Base-by-base conservation (phyloP, 2,329 filamentous ascomycete species). In the Aspergillus neoniger region DNA sequence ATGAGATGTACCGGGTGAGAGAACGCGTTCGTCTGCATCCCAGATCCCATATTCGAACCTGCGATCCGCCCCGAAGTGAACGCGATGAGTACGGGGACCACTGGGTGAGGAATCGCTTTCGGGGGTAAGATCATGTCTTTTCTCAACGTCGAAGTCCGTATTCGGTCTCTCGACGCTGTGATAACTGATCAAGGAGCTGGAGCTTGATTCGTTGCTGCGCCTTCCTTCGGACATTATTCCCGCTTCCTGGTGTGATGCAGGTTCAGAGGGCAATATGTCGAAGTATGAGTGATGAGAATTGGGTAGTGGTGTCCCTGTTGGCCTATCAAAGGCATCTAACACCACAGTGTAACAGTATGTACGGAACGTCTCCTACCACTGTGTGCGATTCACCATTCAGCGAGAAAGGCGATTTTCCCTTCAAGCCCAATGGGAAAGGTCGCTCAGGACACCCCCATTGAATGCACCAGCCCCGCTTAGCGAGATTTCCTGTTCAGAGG, bases 21-120 rank as follows among this genome's bases (percentile, higher is more conserved):
- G 5, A 17, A 23, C n/a, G 2, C 53, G 39, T 5, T 44, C 39
- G 14, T 44, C 53, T 8, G 28, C 14, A 23, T 38, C 17, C 53
- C 38, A 28, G 25, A n/a, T 23, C 21, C 39, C 53, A 6, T 55
- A 55, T 21, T 43, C 41, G 7, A 55, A 55, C n/a, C 39, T 43
- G 28, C 53, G 28, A 47, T 55, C 41, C 19, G n/a, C 28, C 14
- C 53, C 53, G 10, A 55, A 55, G 25, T 47, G 53, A 32, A 55
- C 53, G 21, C 53, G 39, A 55, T 55, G 53, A 5, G 36, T 36
- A 25, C 25, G 53, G 2, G 14, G 39, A 41, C 39, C 30, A 10
- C 39, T 32, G 8, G 28, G 53, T 12, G 39, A 43, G 15, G 39
- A 17, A 32, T 47, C 53, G 3, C 38, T 47, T 6, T 55, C 53